A percentile compares a stretch with the other conserved stretches of the same genome.
Conservation (phyloP, 108 stramenopile species). For the Nitzschia palea region DNA sequence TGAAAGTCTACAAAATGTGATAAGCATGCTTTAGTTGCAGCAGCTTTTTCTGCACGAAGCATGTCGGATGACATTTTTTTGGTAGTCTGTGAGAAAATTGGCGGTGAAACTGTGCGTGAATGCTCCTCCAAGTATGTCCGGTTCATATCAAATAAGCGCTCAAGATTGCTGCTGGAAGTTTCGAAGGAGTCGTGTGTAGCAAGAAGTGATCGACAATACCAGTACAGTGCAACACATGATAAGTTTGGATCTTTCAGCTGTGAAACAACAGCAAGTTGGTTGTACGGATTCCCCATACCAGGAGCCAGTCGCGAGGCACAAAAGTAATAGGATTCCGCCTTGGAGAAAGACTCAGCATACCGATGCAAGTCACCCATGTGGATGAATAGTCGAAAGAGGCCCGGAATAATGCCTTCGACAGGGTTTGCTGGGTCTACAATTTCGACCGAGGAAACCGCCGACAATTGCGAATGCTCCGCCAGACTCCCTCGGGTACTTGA, state of each 20-base stretch:
- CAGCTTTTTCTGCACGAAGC: constrained; percentile 37
- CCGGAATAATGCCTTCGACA: constrained; percentile 42
- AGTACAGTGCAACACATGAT: constrained; percentile 57
- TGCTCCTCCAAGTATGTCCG: constrained; percentile 51
- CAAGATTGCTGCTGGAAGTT: constrained; percentile 58
- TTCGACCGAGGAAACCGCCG: neutral
- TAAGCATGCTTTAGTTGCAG: constrained; percentile 46
- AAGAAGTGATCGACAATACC: constrained; percentile 69
- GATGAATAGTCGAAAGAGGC: constrained; percentile 55
- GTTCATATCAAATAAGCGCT: constrained; percentile 63
- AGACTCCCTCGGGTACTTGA: neutral
- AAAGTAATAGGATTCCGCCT: constrained; percentile 60
- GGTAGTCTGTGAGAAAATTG: neutral
- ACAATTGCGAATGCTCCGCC: neutral
- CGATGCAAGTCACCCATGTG: constrained; percentile 77
- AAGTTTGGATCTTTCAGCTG: constrained; percentile 46
- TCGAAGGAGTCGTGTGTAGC: constrained; percentile 61
- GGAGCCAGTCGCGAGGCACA: constrained; percentile 61
- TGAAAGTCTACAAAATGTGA: constrained; percentile 76
- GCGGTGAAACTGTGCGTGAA: constrained; percentile 15
- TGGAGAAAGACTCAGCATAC: constrained; percentile 46
- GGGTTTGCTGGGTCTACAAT: neutral
- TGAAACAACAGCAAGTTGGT: constrained; percentile 81
- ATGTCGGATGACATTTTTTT: constrained; percentile 41
- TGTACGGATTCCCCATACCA: constrained; percentile 77